Percentiles rank a stretch among this genome's conserved stretches.
phyloP scores from a whole-genome alignment of 2,329 filamentous ascomycete genomes.

The Aspergillus spinulosporus region DNA sequence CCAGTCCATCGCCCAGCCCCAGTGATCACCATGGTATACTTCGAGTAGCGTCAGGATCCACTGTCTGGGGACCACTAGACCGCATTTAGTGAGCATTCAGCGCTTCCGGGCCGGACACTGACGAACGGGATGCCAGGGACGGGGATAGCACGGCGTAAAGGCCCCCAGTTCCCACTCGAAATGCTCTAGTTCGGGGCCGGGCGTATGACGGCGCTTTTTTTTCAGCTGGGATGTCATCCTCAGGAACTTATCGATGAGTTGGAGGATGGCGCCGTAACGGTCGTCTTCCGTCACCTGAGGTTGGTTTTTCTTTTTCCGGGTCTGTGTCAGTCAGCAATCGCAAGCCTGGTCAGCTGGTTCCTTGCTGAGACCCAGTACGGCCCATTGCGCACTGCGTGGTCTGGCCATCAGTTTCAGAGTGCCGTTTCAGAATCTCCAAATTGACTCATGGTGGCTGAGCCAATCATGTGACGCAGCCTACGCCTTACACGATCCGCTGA shows the following conservation, averaged over 20 bases:
- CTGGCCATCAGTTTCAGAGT: not conserved
- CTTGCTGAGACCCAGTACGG: too few species aligned
- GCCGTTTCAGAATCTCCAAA: not conserved
- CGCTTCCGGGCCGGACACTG: not conserved
- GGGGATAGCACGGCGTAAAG: not conserved
- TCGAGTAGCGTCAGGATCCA: not conserved
- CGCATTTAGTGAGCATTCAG: not conserved
- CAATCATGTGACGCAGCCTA: not conserved
- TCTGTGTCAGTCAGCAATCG: too few species aligned
- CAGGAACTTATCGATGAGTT: too few species aligned
- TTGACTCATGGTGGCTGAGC: slow-evolving; percentile 2
- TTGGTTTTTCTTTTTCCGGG: too few species aligned
- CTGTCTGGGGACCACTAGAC: not conserved
- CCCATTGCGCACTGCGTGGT: not conserved
- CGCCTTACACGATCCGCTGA: not conserved
- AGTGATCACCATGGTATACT: not conserved
- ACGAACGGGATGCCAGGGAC: not conserved
- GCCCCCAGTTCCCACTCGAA: not conserved
- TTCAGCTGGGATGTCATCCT: not conserved
- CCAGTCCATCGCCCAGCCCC: not conserved
- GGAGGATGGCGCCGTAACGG: too few species aligned
- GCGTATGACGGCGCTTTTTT: not conserved
- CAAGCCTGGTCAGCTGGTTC: too few species aligned
- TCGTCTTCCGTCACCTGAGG: too few species aligned
- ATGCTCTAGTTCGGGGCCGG: not conserved